Base-by-base conservation (phyloP, 2,329 filamentous ascomycete genomes). In the Calcarisporium arbuscula region DNA sequence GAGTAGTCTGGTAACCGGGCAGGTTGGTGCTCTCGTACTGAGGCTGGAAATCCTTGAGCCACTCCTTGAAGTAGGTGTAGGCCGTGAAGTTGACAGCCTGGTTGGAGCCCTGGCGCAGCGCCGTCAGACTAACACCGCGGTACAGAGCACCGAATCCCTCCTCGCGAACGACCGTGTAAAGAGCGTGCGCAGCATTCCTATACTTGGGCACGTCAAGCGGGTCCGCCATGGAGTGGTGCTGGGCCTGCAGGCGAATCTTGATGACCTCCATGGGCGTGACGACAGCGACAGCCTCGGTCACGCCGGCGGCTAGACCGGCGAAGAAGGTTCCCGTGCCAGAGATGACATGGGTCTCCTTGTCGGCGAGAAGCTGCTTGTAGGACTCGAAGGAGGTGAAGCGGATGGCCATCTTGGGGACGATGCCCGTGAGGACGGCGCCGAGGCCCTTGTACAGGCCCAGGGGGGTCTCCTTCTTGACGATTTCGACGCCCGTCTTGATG, bases 231-330 rank as follows among this genome's bases (percentile, higher is more conserved):
- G 80, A 87, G 77, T 98, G 92, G 68, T 95, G 86, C 67, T 98
- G 92, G 5, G 90, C 90, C 72, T 98, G 92, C 49, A 98, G 77
- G 31, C 92, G 85, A 58, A 98, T 98, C 76, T 98, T 98, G 65
- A 98, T 79, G 42, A 98, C 92, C 68, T 98, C 92, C 92, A 98
- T 98, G 6, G 92, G 92, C 19, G 89, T 95, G 37, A 98, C 92
- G 33, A 98, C 86, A 31, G 85, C 82, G 28, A 98, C 90, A 45
- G 92, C 92, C 73, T 98, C 92, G 15, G 92, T 96, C 14, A 98
- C 80, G 63, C 92, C 92, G 18, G 92, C 92, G 17, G 85, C 77
- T 29, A 98, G 80, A 55, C 92, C 92, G 50, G 92, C 86, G 6
- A 70, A 2, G 51, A 77, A 76, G 28, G 87, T 95, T 17, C 74